A percentile compares a stretch with the other conserved stretches of the same genome.
phyloP scores from a whole-genome alignment of 31 red algal genomes.

The Odonthalia washingtoniensis region DNA sequence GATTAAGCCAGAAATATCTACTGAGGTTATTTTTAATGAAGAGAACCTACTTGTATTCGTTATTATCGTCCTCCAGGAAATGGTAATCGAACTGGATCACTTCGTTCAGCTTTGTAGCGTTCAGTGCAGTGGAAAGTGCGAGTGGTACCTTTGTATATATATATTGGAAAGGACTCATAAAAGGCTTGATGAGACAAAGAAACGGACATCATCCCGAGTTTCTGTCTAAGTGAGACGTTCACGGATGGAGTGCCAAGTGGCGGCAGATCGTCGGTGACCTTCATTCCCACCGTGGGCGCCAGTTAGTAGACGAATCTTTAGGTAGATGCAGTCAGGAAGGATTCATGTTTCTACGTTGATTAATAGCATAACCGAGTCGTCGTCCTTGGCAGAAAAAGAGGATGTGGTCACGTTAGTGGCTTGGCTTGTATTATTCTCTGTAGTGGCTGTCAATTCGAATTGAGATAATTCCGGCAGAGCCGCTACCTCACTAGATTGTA shows the following conservation, averaged over 20 bases:
- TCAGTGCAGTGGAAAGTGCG: conserved; percentile 16
- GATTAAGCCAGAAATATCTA: conserved; percentile 48
- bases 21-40: too few species aligned
- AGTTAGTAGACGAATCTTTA: conserved; percentile 41
- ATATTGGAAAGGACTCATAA: conserved; percentile 5
- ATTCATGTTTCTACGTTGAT: conserved; percentile 30
- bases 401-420: background rate
- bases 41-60: conserved; percentile 34
- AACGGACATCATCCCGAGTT: conserved; percentile 24
- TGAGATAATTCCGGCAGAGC: conserved; percentile 16
- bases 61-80: conserved; percentile 30
- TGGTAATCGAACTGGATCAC: conserved; percentile 42
- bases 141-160: conserved; percentile 40
- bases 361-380: background rate
- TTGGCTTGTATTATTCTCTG: conserved; percentile 26
- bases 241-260: conserved; percentile 34
- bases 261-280: conserved; percentile 28
- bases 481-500: conserved; percentile 38
- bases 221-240: conserved; percentile 16
- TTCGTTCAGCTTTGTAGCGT: conserved; percentile 34
- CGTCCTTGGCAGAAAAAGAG: background rate
- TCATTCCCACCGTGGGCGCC: conserved; percentile 32
- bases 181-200: conserved; percentile 34
- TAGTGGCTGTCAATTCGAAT: conserved; percentile 31
- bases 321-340: background rate